Evolutionary conservation across 495 filamentous ascomycete species (phyloP).

Genomic region (Chlorociboria aeruginascens): DNA sequence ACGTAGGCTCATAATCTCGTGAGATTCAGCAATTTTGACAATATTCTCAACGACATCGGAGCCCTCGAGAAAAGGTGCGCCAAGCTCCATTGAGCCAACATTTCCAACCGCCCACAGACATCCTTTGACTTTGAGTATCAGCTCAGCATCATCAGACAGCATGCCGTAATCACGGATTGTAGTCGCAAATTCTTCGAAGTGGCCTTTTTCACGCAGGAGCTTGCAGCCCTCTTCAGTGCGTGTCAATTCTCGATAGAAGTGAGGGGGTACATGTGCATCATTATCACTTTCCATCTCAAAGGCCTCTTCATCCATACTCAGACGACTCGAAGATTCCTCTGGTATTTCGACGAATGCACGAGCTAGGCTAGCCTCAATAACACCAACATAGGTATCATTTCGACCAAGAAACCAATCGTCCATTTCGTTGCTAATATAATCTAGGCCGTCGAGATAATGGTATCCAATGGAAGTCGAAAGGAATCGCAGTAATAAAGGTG

Average conservation of each 20-base stretch:
- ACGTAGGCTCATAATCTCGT: slow-evolving; percentile 80
- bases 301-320: slow-evolving; percentile 41
- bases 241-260: slow-evolving; percentile 93
- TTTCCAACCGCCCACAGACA: slow-evolving; percentile 97
- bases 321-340: slow-evolving; percentile 32
- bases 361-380: slow-evolving; percentile 94
- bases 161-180: slow-evolving; percentile 77
- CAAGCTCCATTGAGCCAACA: slow-evolving; percentile 95
- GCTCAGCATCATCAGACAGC: slow-evolving; percentile 75
- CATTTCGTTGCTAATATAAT: slow-evolving; percentile 99
- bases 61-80: slow-evolving; percentile 82
- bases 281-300: slow-evolving; percentile 36
- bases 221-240: slow-evolving; percentile 87
- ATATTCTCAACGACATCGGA: slow-evolving; percentile 77
- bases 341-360: slow-evolving; percentile 60
- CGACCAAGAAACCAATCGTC: slow-evolving; percentile 97
- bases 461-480: slow-evolving; percentile 92
- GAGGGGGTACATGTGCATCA: slow-evolving; percentile 64
- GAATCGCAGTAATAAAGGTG: slow-evolving; percentile 84
- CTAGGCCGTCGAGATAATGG: slow-evolving; percentile 90
- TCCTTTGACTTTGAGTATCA: slow-evolving; percentile 88
- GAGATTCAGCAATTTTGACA: slow-evolving; percentile 72
- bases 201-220: slow-evolving; percentile 80
- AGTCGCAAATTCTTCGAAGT: slow-evolving; percentile 84
- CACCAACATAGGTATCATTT: slow-evolving; percentile 84